Evolutionary conservation across 1,284 basidiomycete genomes (phyloP).

Genomic region (Leucoagaricus sp.): DNA sequence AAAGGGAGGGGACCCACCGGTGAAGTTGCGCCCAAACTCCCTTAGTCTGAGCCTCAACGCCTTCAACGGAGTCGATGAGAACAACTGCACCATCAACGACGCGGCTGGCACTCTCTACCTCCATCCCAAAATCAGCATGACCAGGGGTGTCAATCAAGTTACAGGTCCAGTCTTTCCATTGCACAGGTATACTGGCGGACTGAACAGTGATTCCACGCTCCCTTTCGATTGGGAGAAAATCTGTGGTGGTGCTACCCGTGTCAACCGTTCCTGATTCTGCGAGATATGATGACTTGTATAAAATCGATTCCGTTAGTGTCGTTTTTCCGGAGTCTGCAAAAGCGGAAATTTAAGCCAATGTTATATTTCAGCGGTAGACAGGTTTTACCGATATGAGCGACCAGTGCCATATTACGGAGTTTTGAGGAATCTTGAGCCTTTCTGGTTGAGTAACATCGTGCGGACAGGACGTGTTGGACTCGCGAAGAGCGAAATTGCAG

Average conservation of each 20-base stretch:
- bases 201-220: slow-evolving; percentile 92
- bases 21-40: slow-evolving; percentile 87
- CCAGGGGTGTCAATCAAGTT: slow-evolving; percentile 92
- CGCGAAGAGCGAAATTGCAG: slow-evolving; percentile 22
- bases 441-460: slow-evolving; percentile 34
- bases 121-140: slow-evolving; percentile 94
- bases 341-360: not conserved
- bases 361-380: not conserved
- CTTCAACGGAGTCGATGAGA: slow-evolving; percentile 87
- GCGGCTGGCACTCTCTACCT: slow-evolving; percentile 89
- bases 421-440: slow-evolving; percentile 42
- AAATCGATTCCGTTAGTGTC: slow-evolving; percentile 86
- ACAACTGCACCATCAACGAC: slow-evolving; percentile 90
- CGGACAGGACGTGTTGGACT: slow-evolving; percentile 10
- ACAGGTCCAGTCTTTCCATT: slow-evolving; percentile 82
- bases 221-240: slow-evolving; percentile 87
- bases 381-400: slow-evolving; percentile 77
- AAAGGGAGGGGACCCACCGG: slow-evolving; percentile 53
- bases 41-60: slow-evolving; percentile 88
- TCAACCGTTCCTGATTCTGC: slow-evolving; percentile 80
- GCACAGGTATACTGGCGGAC: slow-evolving; percentile 88
- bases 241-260: slow-evolving; percentile 87
- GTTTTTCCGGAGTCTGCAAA: slow-evolving; percentile 85
- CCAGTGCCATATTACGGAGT: slow-evolving; percentile 78
- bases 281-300: slow-evolving; percentile 77